Conservation (phyloP, 805 yeast genomes). For the Candida insectalens region DNA sequence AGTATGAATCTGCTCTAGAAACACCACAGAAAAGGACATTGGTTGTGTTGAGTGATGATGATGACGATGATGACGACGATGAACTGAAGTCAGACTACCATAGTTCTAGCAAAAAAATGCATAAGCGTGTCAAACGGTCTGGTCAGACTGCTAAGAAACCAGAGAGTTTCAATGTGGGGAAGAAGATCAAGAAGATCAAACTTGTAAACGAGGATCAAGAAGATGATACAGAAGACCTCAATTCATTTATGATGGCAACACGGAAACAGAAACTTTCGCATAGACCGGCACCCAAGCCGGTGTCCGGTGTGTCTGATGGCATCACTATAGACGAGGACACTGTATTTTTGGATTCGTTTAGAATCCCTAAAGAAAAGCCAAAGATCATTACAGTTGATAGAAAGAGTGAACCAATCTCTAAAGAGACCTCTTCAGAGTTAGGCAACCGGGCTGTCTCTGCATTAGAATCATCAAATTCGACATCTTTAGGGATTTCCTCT, state of each 20-base stretch:
- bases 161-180: conserved; percentile 11
- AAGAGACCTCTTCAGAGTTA: too few relatives aligned
- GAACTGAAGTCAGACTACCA: conserved; percentile 6
- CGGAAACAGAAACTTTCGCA: conserved; percentile 13
- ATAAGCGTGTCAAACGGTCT: conserved; percentile 9
- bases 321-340: neutral
- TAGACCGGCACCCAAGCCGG: neutral
- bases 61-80: conserved; percentile 8
- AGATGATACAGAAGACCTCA: conserved; percentile 16
- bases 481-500: conserved; percentile 25
- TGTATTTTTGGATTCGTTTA: too few relatives aligned
- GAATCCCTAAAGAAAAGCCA: too few relatives aligned
- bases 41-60: conserved; percentile 9
- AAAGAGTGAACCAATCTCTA: too few relatives aligned
- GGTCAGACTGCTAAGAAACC: conserved; percentile 4
- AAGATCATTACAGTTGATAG: too few relatives aligned
- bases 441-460: too few relatives aligned
- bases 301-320: conserved; percentile 2
- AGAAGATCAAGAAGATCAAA: conserved; percentile 17
- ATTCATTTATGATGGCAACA: conserved; percentile 19
- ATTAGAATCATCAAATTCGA: conserved; percentile 2
- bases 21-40: conserved; percentile 6
- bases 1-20: neutral
- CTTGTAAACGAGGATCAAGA: conserved; percentile 19
- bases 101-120: conserved; percentile 16